Evolutionary conservation across 768 basidiomycete genomes (phyloP).

Genomic region (Suillus clintonianus): DNA sequence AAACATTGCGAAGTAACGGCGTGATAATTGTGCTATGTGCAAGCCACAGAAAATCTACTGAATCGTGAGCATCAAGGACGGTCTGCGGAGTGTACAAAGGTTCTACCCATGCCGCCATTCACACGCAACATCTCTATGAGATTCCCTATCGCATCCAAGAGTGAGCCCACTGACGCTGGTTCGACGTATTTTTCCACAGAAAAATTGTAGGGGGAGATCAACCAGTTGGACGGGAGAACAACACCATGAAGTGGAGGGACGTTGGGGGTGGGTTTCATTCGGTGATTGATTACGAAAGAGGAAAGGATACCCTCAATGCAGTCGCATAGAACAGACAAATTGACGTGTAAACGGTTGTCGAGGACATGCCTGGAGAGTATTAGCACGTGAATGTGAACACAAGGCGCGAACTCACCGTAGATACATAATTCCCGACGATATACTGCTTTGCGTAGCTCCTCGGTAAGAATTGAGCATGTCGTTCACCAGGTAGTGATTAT

Average conservation of each 20-base stretch:
- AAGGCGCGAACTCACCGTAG: neutral
- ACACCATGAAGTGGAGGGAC: constrained; percentile 41
- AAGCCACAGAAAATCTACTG: constrained; percentile 3
- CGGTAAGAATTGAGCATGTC: constrained; percentile 34
- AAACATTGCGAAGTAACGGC: constrained; percentile 33
- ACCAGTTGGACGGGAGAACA: constrained; percentile 58
- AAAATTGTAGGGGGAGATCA: constrained; percentile 26
- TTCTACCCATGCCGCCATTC: constrained; percentile 29
- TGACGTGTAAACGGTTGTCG: constrained; percentile 35
- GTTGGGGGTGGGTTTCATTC: constrained; percentile 12
- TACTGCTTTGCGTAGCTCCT: constrained; percentile 23
- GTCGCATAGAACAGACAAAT: constrained; percentile 52
- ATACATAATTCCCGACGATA: constrained; percentile 36
- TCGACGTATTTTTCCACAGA: constrained; percentile 11
- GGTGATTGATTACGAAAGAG: constrained; percentile 39
- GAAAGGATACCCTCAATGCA: constrained; percentile 51
- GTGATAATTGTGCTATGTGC: constrained; percentile 12
- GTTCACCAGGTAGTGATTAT: constrained; percentile 28
- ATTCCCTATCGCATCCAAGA: constrained; percentile 21
- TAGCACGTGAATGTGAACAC: neutral
- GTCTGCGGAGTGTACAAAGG: neutral
- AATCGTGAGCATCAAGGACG: neutral
- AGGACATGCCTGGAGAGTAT: constrained; percentile 44
- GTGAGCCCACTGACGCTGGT: neutral
- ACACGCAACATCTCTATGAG: constrained; percentile 32